Evolutionary conservation across 495 filamentous ascomycete genomes (phyloP), one percentile per base, ranked within the genome.

Genomic region (Annulohypoxylon bovei): DNA sequence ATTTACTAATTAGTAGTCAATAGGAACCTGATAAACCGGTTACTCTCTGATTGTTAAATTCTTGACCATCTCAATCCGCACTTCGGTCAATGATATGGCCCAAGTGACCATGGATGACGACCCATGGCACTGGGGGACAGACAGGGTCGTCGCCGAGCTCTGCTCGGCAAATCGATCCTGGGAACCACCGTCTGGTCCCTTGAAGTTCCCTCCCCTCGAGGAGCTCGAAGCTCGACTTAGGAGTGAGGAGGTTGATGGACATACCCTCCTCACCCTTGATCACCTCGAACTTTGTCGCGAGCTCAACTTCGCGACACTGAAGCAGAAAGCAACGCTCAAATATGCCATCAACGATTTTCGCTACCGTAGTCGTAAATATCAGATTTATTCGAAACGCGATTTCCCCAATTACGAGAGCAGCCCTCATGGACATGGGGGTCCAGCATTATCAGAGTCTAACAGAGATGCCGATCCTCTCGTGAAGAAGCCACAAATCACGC

Each of bases 51-150:
- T 42, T 4, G 8, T 5, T 42, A 42, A 16, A 42, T 18, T 18
- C 16, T 20, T 6, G 11, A 52, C 11, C 18, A 18, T 33, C 27
- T 18, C 47, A 23, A 27, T 33, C 28, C 3, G 35, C 33, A 28
- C 35, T 12, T 33, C 39, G 33, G 37, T 9, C 25, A 5, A 39
- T 52, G 22, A 27, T 52, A 69, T 69, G 35, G 16, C 14, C 57
- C 52, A 28, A 64, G 20, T 28, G 4, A 67, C n/a, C 11, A 75
- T 73, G 62, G 75, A 78, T 37, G 92, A 78, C 33, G 92, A 93
- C 68, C 92, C 92, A 0, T 86, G 87, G 67, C 76, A 87, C 66
- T 94, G 92, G 92, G 81, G 81, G 22, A 81, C 89, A 22, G 89
- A 92, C 20, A 82, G 88, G 33, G 85, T 93, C 1, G 85, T 92